phyloP scores from a whole-genome alignment of 257 asterid species.

The Ilex asprella region DNA sequence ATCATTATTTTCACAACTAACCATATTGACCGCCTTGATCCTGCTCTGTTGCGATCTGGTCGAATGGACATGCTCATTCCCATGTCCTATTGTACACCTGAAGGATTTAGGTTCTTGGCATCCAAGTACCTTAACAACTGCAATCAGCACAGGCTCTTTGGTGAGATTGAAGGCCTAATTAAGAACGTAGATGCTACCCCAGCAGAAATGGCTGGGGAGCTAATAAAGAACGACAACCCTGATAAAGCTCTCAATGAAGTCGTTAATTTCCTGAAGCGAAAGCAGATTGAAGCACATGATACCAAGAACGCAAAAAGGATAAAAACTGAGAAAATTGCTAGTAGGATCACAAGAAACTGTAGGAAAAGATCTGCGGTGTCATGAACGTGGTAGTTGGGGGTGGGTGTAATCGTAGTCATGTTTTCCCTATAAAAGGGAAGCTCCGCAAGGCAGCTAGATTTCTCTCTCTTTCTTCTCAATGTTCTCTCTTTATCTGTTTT shows the following conservation, averaged over 20 bases:
- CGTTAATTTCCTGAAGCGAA: slow-evolving; percentile 40
- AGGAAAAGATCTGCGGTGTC: too few species aligned
- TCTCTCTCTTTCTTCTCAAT: too few species aligned
- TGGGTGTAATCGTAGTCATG: too few species aligned
- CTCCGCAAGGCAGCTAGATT: too few species aligned
- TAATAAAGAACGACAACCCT: slow-evolving; percentile 61
- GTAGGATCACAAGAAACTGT: not conserved
- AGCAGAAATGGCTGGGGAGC: slow-evolving; percentile 73
- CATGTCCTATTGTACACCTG: slow-evolving; percentile 59
- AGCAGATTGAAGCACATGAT: slow-evolving; percentile 16
- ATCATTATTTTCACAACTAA: slow-evolving; percentile 74
- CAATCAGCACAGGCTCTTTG: slow-evolving; percentile 26
- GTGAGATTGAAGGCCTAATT: slow-evolving; percentile 37
- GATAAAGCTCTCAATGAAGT: slow-evolving; percentile 55
- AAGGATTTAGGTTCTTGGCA: slow-evolving; percentile 56
- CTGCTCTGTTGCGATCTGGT: slow-evolving; percentile 72
- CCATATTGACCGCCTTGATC: slow-evolving; percentile 71
- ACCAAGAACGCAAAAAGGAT: slow-evolving; percentile 1
- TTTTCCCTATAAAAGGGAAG: too few species aligned
- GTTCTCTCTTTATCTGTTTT: too few species aligned
- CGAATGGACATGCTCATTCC: slow-evolving; percentile 82
- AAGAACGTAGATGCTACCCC: slow-evolving; percentile 42
- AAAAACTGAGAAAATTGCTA: slow-evolving; percentile 3
- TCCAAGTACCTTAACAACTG: slow-evolving; percentile 41
- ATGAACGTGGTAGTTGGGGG: too few species aligned